Conservation (phyloP, 768 basidiomycete species). For the Daedaleopsis nitida region DNA sequence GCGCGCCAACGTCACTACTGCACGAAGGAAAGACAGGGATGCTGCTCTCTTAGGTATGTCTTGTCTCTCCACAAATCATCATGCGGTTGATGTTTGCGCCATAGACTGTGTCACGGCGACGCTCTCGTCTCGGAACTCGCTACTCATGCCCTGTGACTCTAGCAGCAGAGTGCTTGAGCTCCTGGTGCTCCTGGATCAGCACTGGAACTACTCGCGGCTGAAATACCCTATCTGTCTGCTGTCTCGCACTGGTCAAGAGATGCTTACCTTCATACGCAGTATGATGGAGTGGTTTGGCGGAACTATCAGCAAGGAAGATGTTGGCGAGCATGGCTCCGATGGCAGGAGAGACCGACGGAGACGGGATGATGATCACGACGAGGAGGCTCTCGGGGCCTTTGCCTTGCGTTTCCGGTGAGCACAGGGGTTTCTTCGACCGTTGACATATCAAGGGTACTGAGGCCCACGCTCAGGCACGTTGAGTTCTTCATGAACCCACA, state of each 20-base stretch:
- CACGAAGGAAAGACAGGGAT: conserved; percentile 88
- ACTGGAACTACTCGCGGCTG: conserved; percentile 89
- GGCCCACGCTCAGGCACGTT: conserved; percentile 60
- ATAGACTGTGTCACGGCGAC: conserved; percentile 89
- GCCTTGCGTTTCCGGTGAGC: conserved; percentile 86
- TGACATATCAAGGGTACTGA: not conserved
- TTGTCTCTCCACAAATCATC: not conserved
- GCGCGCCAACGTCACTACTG: conserved; percentile 77
- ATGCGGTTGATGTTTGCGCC: conserved; percentile 5
- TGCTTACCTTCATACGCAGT: conserved; percentile 90
- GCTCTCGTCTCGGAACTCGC: conserved; percentile 73
- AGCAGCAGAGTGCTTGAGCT: conserved; percentile 95
- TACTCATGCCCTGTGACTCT: conserved; percentile 90
- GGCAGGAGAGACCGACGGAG: conserved; percentile 42
- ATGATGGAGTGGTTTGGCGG: conserved; percentile 99
- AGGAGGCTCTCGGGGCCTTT: conserved; percentile 82
- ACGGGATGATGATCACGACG: conserved; percentile 54
- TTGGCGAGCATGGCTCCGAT: conserved; percentile 66
- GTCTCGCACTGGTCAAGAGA: conserved; percentile 87
- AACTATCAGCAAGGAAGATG: conserved; percentile 89
- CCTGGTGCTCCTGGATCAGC: conserved; percentile 94
- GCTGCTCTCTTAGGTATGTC: conserved; percentile 80
- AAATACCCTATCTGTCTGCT: conserved; percentile 93
- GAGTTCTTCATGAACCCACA: conserved; percentile 88
- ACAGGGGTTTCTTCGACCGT: not conserved